Evolutionary conservation across 371 early-diverging fungal species (phyloP).

Genomic region (Globomyces sp.): DNA sequence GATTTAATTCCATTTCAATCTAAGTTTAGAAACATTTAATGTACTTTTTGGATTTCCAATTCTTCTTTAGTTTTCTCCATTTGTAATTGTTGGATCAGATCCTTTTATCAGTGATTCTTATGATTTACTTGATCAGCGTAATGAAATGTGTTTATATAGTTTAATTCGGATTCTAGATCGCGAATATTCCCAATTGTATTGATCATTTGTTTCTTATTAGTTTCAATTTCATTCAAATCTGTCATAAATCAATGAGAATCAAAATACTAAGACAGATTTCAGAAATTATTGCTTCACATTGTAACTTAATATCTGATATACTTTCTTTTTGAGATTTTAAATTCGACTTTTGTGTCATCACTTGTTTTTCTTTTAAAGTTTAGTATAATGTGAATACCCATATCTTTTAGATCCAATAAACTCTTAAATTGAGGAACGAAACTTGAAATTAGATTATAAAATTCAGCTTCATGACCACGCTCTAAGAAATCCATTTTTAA

Average conservation of each 20-base stretch:
- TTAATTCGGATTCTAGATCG: conserved; percentile 1
- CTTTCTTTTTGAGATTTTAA: background rate
- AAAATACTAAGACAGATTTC: background rate
- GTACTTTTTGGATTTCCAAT: background rate
- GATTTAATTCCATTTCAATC: no score
- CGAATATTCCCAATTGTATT: background rate
- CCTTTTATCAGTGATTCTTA: background rate
- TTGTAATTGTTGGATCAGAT: background rate
- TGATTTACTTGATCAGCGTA: background rate
- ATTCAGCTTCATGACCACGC: conserved; percentile 5
- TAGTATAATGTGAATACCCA: background rate
- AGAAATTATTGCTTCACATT: conserved; percentile 6
- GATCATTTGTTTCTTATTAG: conserved; percentile 5
- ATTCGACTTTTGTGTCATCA: background rate
- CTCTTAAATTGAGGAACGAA: background rate
- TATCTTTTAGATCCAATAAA: background rate
- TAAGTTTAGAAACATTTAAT: no score
- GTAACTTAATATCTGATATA: background rate
- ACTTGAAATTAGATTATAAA: conserved; percentile 3
- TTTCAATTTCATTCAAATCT: background rate
- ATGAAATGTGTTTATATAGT: conserved; percentile 1
- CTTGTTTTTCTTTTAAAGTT: background rate
- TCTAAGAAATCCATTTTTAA: conserved; percentile 2
- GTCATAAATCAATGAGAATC: no score
- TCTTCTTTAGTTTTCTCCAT: background rate